Percentiles rank a stretch among this genome's conserved stretches.
Conservation (phyloP, 2,329 filamentous ascomycete genomes). For the Diplodia corticola region DNA sequence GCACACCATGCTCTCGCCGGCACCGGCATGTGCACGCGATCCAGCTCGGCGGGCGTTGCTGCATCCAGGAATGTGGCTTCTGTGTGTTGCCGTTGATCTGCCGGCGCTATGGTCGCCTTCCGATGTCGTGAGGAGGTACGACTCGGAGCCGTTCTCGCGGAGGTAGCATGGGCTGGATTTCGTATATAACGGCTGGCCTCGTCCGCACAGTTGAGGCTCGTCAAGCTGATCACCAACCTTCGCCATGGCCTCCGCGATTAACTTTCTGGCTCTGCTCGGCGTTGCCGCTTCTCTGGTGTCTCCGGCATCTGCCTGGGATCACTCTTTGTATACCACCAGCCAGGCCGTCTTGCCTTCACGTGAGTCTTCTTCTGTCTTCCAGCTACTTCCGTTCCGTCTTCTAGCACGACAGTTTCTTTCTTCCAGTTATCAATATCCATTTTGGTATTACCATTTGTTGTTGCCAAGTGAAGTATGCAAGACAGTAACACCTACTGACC, state of each 20-base stretch:
- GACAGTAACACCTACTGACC: background rate
- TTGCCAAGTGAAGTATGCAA: background rate
- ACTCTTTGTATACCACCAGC: conserved; percentile 17
- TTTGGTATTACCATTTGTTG: background rate
- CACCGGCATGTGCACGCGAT: conserved; percentile 12
- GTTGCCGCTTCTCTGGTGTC: conserved; percentile 11
- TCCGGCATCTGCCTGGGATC: conserved; percentile 17
- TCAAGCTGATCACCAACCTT: conserved; percentile 11
- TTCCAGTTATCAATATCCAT: no score
- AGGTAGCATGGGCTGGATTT: background rate
- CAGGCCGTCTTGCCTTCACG: conserved; percentile 16
- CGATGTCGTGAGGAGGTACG: background rate
- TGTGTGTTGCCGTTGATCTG: conserved; percentile 2
- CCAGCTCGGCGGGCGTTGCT: background rate
- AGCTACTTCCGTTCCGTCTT: no score
- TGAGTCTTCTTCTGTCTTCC: background rate
- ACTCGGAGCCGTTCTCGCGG: background rate
- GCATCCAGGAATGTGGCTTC: background rate
- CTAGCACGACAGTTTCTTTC: background rate
- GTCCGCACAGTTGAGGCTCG: background rate
- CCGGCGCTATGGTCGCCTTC: background rate
- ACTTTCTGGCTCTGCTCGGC: conserved; percentile 19
- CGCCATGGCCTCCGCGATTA: conserved; percentile 17
- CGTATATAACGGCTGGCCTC: conserved; percentile 6
- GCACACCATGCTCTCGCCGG: background rate